These are phyloP conservation scores for Fraxinus albicans DNA, from an alignment of 305 asterid genomes.

Conservation along the genomic window DNA sequence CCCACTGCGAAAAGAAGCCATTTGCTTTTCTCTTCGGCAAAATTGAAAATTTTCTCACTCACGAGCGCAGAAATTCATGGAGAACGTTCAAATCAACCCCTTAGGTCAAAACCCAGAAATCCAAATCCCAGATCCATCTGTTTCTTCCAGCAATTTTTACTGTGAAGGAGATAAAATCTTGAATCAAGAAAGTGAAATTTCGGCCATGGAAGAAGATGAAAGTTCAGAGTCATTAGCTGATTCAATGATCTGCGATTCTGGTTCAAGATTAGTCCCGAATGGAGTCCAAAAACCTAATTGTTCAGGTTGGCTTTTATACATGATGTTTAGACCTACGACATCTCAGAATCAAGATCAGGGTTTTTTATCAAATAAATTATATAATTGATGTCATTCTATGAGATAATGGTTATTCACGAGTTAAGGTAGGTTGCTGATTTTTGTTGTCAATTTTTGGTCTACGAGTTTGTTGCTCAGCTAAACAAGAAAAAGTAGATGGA, in stretches of 20 bases:
- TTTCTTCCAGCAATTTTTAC: slow-evolving; percentile 21
- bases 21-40: background rate
- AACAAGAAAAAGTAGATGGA: background rate
- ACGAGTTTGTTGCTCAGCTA: background rate
- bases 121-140: slow-evolving; percentile 31
- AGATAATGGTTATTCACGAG: background rate
- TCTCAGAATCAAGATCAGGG: slow-evolving; percentile 20
- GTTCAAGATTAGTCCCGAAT: slow-evolving; percentile 53
- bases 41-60: background rate
- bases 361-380: background rate
- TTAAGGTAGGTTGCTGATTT: background rate
- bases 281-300: slow-evolving; percentile 56
- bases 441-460: background rate
- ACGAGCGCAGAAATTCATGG: slow-evolving; percentile 31
- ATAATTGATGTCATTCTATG: background rate
- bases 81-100: slow-evolving; percentile 25
- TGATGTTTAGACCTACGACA: background rate
- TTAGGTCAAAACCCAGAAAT: slow-evolving; percentile 28
- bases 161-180: slow-evolving; percentile 26
- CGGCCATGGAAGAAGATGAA: slow-evolving; percentile 62
- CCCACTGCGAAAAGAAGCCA: slow-evolving; percentile 19
- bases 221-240: slow-evolving; percentile 52
- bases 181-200: slow-evolving; percentile 44
- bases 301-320: slow-evolving; percentile 45
- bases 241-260: slow-evolving; percentile 71